Evolutionary conservation across 2,329 filamentous ascomycete genomes (phyloP), one percentile per base, ranked within the genome.

Genomic region (Ceratocystis lukuohia): DNA sequence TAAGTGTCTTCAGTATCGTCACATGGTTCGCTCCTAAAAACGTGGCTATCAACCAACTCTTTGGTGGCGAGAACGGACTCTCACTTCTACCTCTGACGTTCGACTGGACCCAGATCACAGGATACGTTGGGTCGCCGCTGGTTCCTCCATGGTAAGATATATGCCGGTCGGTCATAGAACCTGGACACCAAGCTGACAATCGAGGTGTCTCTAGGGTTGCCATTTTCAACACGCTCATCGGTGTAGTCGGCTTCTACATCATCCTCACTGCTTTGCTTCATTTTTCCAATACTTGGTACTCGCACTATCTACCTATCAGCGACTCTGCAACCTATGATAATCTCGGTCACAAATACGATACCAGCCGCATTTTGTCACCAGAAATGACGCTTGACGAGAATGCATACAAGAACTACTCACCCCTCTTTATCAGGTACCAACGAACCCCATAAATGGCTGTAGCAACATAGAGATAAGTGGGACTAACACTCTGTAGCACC

Each of bases 81-180:
- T 88, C 84, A 0, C 71, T 91, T 33, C 75, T 90, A 5, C 87
- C 88, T 1, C 83, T 91, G 41, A 89, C 87, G 0, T 89, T 91
- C 71, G 88, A 91, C 76, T 90, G 88, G 87, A 87, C 85, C 4
- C 85, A 89, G 70, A 80, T 89, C 64, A 80, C 85, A 2, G 88
- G 86, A 61, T 90, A 83, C 68, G 78, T 88, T 64, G 82, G 83
- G 37, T 88, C 84, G 8, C 87, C 87, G 22, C 75, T 90, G 46
- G 86, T 89, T 62, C 82, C 86, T 2, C 87, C 87, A 4, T 90
- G 86, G 82, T 83, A 72, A 67, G 79, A 72, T 10, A 72, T 10
- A n/a, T 37, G 3, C 28, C 56, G 3, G 28, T 3, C 7, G 17
- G 5, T 2, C 33, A 48, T 17, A 41, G 12, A 41, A 41, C 12